Evolutionary conservation across 495 filamentous ascomycete genomes (phyloP).

Genomic region (Talaromyces thailandensis): DNA sequence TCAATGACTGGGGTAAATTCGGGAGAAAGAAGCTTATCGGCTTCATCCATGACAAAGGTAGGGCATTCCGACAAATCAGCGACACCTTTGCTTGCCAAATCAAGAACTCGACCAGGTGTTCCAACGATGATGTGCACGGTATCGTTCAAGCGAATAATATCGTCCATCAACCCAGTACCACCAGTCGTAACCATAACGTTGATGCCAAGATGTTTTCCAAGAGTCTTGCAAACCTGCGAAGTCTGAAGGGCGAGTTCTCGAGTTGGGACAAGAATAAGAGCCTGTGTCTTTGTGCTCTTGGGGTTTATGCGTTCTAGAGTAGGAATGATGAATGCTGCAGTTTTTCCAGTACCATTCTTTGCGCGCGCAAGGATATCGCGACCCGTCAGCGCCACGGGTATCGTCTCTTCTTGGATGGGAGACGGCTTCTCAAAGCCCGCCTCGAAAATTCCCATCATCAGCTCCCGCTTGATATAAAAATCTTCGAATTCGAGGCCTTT

Average conservation of each 20-base stretch:
- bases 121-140: conserved; percentile 96
- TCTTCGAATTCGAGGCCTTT: conserved; percentile 98
- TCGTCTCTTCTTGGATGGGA: conserved; percentile 97
- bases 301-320: conserved; percentile 93
- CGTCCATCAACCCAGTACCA: conserved; percentile 88
- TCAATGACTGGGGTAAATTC: conserved; percentile 98
- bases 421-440: conserved; percentile 98
- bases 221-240: conserved; percentile 95
- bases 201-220: conserved; percentile 91
- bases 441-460: conserved; percentile 98
- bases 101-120: conserved; percentile 90
- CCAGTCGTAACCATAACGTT: conserved; percentile 99
- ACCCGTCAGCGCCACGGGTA: conserved; percentile 90
- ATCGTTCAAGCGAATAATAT: conserved; percentile 90
- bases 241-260: conserved; percentile 97
- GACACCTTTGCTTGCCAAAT: conserved; percentile 87
- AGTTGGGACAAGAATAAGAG: conserved; percentile 91
- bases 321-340: conserved; percentile 94
- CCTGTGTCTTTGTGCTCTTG: conserved; percentile 89
- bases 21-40: conserved; percentile 90
- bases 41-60: conserved; percentile 99
- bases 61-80: conserved; percentile 94
- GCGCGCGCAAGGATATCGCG: conserved; percentile 92
- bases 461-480: conserved; percentile 84
- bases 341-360: conserved; percentile 98